phyloP scores from a whole-genome alignment of 768 basidiomycete genomes.

The Calocybe gangraenosa region DNA sequence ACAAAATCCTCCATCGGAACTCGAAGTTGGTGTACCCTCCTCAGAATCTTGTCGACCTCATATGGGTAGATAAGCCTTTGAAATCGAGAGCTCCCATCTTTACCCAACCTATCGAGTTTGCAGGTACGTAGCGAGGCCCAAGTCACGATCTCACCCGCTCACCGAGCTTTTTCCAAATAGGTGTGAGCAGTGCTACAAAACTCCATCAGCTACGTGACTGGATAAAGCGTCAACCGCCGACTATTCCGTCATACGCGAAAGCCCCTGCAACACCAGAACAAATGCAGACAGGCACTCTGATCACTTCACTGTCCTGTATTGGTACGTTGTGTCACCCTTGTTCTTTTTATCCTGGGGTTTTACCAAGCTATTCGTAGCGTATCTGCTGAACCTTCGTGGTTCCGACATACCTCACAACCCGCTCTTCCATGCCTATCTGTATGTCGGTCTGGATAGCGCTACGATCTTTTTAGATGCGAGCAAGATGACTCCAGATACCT shows the following conservation, averaged over 20 bases:
- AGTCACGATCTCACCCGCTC: too few relatives aligned
- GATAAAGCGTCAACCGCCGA: constrained; percentile 58
- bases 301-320: constrained; percentile 67
- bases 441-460: constrained; percentile 56
- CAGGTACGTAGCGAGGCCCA: constrained; percentile 30
- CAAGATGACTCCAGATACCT: constrained; percentile 59
- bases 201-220: constrained; percentile 66
- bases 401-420: constrained; percentile 91
- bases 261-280: constrained; percentile 55
- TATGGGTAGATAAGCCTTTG: constrained; percentile 75
- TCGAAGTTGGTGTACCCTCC: constrained; percentile 77
- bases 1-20: constrained; percentile 45
- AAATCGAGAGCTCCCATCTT: constrained; percentile 64
- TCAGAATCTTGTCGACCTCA: constrained; percentile 78
- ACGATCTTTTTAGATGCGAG: constrained; percentile 73
- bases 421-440: constrained; percentile 85
- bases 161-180: constrained; percentile 20
- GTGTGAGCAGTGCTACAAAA: constrained; percentile 65
- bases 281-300: constrained; percentile 61
- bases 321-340: too few relatives aligned
- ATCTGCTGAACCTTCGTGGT: constrained; percentile 85
- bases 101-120: constrained; percentile 67
- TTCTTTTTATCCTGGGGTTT: too few relatives aligned
- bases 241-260: constrained; percentile 61
- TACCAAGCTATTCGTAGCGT: too few relatives aligned